Evolutionary conservation across 345 rosid species (phyloP).

Genomic region (Sisymbrium irio): DNA sequence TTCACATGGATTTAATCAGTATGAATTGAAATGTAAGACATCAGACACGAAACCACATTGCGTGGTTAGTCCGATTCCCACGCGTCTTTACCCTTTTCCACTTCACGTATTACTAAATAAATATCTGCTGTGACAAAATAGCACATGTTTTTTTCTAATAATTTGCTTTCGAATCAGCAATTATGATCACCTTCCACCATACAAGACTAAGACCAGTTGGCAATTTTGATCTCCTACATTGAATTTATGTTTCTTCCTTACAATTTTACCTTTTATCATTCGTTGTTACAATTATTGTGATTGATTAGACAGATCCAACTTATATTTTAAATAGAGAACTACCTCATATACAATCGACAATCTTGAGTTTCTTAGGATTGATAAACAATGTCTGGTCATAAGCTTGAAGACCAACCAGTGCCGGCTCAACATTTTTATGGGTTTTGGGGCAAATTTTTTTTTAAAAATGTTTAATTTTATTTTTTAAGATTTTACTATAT

Average conservation of each 20-base stretch:
- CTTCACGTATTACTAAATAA: not conserved
- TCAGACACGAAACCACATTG: conserved; percentile 17
- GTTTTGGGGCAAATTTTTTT: too few species aligned
- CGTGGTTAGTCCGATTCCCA: conserved; percentile 25
- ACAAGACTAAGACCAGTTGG: conserved; percentile 9
- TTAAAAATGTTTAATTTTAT: too few species aligned
- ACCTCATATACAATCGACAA: not conserved
- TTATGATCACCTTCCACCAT: conserved; percentile 17
- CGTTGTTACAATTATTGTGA: not conserved
- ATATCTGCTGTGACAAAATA: conserved; percentile 2
- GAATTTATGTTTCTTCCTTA: not conserved
- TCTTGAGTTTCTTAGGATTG: conserved; percentile 6
- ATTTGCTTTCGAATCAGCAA: conserved; percentile 12
- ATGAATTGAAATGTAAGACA: conserved; percentile 9
- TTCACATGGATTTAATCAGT: not conserved
- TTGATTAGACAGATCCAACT: not conserved
- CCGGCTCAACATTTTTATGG: too few species aligned
- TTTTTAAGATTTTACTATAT: too few species aligned
- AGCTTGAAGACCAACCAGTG: not conserved
- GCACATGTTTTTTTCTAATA: conserved; percentile 12
- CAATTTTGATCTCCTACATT: conserved; percentile 17
- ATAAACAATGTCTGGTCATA: not conserved
- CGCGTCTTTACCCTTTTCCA: conserved; percentile 15
- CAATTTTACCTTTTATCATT: not conserved
- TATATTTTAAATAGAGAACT: not conserved